Evolutionary conservation across 345 rosid species (phyloP), one percentile per base, ranked within the genome.

Genomic region (Euclidium syriacum): DNA sequence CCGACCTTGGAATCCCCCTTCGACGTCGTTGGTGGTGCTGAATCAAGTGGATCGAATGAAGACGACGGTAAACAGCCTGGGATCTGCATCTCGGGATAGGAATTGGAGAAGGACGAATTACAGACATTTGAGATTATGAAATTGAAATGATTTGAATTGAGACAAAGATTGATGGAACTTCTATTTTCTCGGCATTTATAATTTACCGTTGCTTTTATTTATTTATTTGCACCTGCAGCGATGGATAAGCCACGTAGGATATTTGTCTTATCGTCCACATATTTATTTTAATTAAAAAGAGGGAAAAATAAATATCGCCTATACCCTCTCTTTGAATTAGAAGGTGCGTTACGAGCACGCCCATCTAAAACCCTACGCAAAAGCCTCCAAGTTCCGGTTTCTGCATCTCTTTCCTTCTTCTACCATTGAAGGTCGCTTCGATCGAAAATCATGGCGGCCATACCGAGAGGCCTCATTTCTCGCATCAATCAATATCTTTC

Each of bases 401-500:
- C 41, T 22, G 57, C 59, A 29, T 15, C 62, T 38, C 36, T 22
- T 30, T 29, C 58, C 65, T 18, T 49, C 55, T 27, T 61, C 70
- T 20, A 46, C 70, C 65, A 56, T 56, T 56, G 60, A 63, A 71
- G 75, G 16, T 43, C 39, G 63, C 52, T 67, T 53, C 60, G 68
- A 73, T 61, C 40, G 7, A 14, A 22, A 64, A 67, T 12, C 71
- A 86, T 85, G 88, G 71, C 85, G 70, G 79, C 82, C 77, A 44
- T 81, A 66, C 72, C 85, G 64, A 80, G 90, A 81, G 91, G 88
- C 77, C 68, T 90, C 75, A 25, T 83, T 75, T 79, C 80, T 70
- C 83, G 83, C 35, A 64, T 90, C 79, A 78, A 62, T 47, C 76
- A 70, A 14, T 70, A 76, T 24, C 59, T 82, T 27, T 34, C 76